Evolutionary conservation across 495 filamentous ascomycete species (phyloP), one percentile per base, ranked within the genome.

Genomic region (Penicillium mononematosum): DNA sequence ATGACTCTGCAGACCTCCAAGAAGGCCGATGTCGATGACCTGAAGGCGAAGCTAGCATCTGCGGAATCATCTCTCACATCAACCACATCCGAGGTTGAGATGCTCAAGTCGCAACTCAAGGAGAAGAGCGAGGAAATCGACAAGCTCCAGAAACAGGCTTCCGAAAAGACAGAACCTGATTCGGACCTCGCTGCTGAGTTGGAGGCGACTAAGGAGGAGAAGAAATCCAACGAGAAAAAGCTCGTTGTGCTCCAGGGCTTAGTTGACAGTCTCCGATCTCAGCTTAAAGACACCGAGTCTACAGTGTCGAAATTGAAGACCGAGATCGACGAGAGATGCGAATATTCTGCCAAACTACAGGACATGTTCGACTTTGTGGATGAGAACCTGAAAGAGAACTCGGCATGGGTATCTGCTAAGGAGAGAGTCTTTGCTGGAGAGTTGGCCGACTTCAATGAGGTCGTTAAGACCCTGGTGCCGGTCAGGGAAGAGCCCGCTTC

Each of bases 101-200:
- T 82, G 42, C 70, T 89, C 3, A 80, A 82, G 52, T 73, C 71
- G 24, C 79, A 82, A 7, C 60, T 89, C 22, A 79, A 83, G 59
- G 77, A 77, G 12, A 75, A 84, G 27, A 78, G 82, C 47, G 73
- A 77, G 2, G 80, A 83, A 43, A 69, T 84, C 2, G 73, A 82
- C 43, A 70, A 73, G 20, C 70, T 83, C 49, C 77, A 77, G 50
- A 70, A 69, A 29, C 70, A 74, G 44, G 72, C 70, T 1, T 60
- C 72, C 14, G 59, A 77, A 14, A 72, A 84, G 41, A 61, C 80
- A 20, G 68, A 76, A n/a, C 61, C 71, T 11, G 47, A 67, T 24
- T 56, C 62, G 0, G 70, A 75, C 19, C 44, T 80, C 2, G 38
- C 63, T 12, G 62, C 64, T 4, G 68, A 78, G 43, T 48, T 81